Base-by-base conservation (phyloP, 257 asterid species). In the Solanum chilense region DNA sequence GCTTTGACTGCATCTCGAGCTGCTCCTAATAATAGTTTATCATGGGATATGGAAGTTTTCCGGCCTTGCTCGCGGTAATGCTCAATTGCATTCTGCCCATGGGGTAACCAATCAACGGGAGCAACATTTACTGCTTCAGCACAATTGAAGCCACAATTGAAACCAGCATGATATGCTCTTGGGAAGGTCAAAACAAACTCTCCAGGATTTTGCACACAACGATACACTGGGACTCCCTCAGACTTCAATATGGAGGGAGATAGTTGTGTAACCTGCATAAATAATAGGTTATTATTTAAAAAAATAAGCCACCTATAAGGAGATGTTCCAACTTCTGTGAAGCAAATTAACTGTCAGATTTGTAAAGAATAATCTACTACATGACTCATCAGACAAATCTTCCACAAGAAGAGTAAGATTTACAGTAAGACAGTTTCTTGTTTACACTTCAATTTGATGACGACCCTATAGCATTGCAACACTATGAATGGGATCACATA, bases 101-200 rank as follows among this genome's bases (percentile, higher is more conserved):
- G 99, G 33, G 97, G 99, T 90, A 97, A 91, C 99, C 99, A 97
- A 88, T 97, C 99, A 90, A 97, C 98, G 86, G 99, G 99, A 88
- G 99, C 99, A 60, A 97, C 98, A 88, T 97, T 97, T 87, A 97
- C 99, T 86, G 99, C 99, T 92, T 97, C 99, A 82, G 99, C 99
- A 92, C 99, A 97, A 89, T 95, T 97, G 87, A 97, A 97, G 85
- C 99, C 99, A 71, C 93, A 89, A 89, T 96, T 97, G 90, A 97
- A 97, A 87, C 99, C 99, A 44, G 99, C 98, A 92, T 97, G 99
- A 89, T 97, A 97, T 83, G 99, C 98, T 88, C 99, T 94, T 87
- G 99, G 99, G 93, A 97, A 96, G 31, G 99, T 97, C 93, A 97
- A 90, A 76, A 97, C 94, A 90, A 96, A 97, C 89, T 97, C 99